Evolutionary conservation across 1,139 yeast genomes (phyloP), one percentile per base, ranked within the genome.

Genomic region (Pneumocystis murina): DNA sequence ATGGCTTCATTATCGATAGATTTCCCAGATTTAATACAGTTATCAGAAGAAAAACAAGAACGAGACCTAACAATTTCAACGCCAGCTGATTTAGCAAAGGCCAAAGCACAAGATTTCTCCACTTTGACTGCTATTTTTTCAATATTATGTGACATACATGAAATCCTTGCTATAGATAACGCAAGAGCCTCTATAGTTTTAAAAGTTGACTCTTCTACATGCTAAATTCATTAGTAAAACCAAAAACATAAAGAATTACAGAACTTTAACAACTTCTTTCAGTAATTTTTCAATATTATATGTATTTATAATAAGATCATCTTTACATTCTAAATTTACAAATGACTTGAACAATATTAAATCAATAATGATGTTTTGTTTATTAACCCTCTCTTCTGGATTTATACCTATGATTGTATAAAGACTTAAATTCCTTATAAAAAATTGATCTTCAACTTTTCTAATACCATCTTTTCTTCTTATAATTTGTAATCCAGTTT

Each of bases 171-270:
- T 33, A 89, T 85, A 14, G 84, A 81, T 66, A 84, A 81, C 2
- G 87, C 95, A 66, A 92, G 79, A 0, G 97, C 96, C 72, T 92
- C 98, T 1, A 92, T 95, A 0, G 98, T 92, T 71, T 88, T 86
- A 76, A 88, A 92, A 68, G 84, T 83, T 0, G 96, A 82, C 20
- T 73, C 74, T 70, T 87, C 95, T 10, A 89, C 88, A 70, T 84
- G 87, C 1, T 72, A 71, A 0, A 82, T 12, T 20, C 61, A 30
- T n/a, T 63, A 77, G 28, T 82, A 78, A 24, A 55, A 38, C 24
- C 48, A 59, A 20, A 35, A 41, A n/a, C 57, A 24, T 68, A 20
- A n/a, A 17, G 20, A 7, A 41, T n/a, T 12, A 39, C 1, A 0
- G n/a, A 10, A 60, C 60, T 28, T 36, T 40, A 30, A 40, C 30